phyloP scores from a whole-genome alignment of 768 basidiomycete genomes.

The Suillus cothurnatus region DNA sequence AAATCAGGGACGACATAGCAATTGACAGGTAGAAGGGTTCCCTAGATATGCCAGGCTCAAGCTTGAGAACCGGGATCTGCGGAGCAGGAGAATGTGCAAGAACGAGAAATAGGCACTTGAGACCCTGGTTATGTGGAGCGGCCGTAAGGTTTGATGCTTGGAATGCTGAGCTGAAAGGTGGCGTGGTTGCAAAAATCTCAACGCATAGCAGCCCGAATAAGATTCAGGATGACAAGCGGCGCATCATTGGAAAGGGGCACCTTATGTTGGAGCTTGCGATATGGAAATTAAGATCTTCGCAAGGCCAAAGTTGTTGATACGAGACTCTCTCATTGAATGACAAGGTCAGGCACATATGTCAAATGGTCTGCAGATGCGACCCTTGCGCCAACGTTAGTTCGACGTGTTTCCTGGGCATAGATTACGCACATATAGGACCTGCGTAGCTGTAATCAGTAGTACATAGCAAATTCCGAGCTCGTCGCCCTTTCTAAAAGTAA shows the following conservation, averaged over 20 bases:
- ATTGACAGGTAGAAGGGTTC: not conserved
- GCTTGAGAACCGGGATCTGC: not conserved
- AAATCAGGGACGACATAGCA: not conserved
- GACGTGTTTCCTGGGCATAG: constrained; percentile 9
- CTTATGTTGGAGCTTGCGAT: not conserved
- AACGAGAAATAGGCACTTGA: not conserved
- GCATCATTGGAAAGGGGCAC: not conserved
- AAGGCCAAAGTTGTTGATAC: not conserved
- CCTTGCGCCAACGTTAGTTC: not conserved
- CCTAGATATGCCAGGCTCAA: not conserved
- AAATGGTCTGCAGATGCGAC: not conserved
- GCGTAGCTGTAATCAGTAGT: constrained; percentile 22
- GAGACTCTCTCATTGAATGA: not conserved
- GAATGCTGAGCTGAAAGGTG: not conserved
- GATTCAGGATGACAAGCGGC: not conserved
- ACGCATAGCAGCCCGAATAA: not conserved
- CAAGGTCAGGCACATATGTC: not conserved
- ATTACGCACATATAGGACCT: constrained; percentile 23
- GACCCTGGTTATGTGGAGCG: not conserved
- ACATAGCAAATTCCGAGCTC: constrained; percentile 23
- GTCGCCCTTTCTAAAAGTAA: not conserved
- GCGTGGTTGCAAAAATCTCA: not conserved
- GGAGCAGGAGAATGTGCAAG: not conserved
- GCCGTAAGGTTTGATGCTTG: not conserved
- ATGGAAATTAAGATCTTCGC: not conserved